These are phyloP conservation scores for Comarum palustre DNA, from an alignment of 306 rosid species.

Conservation along the genomic window DNA sequence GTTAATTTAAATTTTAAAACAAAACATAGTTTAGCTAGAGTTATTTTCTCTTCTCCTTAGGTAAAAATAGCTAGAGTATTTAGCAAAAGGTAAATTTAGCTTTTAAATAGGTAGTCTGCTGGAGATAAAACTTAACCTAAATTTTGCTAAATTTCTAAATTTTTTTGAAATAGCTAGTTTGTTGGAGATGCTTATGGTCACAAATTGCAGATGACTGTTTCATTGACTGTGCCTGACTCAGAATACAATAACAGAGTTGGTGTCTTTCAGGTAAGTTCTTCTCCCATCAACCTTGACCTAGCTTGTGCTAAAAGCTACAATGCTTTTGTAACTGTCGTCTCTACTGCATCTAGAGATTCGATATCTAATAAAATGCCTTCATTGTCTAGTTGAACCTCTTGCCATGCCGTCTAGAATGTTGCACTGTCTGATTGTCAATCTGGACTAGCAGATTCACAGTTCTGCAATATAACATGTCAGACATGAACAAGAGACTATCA, in stretches of 20 bases:
- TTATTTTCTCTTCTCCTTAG: no score
- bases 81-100: no score
- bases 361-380: neutral
- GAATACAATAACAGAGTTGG: conserved; percentile 25
- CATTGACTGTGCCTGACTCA: conserved; percentile 28
- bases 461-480: neutral
- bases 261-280: conserved; percentile 27
- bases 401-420: neutral
- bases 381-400: neutral
- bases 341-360: neutral
- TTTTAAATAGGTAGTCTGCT: no score
- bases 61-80: no score
- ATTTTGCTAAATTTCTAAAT: no score
- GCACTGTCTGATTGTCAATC: neutral
- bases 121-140: no score
- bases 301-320: neutral
- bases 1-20: no score
- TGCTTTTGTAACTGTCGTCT: neutral
- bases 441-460: neutral
- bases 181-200: neutral
- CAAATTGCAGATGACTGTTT: conserved; percentile 29
- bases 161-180: no score
- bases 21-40: no score
- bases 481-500: neutral
- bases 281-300: neutral